phyloP scores from a whole-genome alignment of 2,329 filamentous ascomycete species.

The Nannizzia gypsea region DNA sequence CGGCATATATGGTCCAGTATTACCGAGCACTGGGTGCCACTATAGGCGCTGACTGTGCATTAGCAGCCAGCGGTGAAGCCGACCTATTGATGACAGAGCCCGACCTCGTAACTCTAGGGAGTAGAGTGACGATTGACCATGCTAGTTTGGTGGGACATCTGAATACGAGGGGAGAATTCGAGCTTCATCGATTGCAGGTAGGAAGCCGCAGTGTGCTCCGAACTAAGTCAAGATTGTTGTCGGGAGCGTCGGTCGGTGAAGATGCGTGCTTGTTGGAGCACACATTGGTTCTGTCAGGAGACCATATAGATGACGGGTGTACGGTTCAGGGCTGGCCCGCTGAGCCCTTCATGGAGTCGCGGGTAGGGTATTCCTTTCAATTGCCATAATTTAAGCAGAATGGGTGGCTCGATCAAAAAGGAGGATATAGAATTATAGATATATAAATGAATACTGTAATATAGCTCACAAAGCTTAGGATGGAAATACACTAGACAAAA shows the following conservation, averaged over 20 bases:
- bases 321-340: slow-evolving; percentile 3
- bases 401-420: not conserved
- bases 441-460: not conserved
- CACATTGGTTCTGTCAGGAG: slow-evolving; percentile 1
- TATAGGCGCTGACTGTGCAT: not conserved
- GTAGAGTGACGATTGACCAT: slow-evolving; percentile 3
- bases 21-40: not conserved
- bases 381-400: not conserved
- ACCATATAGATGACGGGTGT: not conserved
- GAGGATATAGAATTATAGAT: not conserved
- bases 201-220: not conserved
- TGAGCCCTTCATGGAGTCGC: not conserved
- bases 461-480: no score
- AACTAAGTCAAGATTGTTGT: not conserved
- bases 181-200: not conserved
- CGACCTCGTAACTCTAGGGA: slow-evolving; percentile 2
- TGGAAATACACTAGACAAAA: no score
- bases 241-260: not conserved
- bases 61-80: not conserved
- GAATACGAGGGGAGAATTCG: slow-evolving; percentile 2
- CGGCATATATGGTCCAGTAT: not conserved
- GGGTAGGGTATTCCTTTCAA: not conserved
- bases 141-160: slow-evolving; percentile 5
- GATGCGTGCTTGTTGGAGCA: slow-evolving; percentile 5
- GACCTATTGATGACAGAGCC: not conserved